phyloP scores from a whole-genome alignment of 305 asterid species.

The Fraxinus baroniana region DNA sequence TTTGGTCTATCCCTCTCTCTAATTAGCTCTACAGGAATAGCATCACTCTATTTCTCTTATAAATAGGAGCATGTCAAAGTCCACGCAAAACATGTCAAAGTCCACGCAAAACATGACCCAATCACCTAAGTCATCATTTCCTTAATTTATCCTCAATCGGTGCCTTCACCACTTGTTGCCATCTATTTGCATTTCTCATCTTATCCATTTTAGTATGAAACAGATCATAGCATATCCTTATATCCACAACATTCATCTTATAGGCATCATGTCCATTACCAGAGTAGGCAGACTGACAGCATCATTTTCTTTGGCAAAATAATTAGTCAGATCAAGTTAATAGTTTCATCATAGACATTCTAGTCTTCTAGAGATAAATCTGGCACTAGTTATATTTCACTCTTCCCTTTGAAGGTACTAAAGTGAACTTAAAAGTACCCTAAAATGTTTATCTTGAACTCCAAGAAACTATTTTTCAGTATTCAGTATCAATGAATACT shows the following conservation, averaged over 20 bases:
- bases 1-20: neutral
- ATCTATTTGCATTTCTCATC: neutral
- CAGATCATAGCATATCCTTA: neutral
- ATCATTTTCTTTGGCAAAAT: neutral
- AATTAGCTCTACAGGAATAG: neutral
- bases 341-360: conserved; percentile 1
- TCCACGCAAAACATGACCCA: neutral
- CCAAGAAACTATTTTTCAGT: neutral
- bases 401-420: neutral
- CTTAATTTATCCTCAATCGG: neutral
- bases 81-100: neutral
- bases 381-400: neutral
- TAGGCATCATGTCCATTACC: neutral
- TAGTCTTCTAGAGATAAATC: neutral
- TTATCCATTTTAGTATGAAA: neutral
- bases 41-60: neutral
- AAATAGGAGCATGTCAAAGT: neutral
- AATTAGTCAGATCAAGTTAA: neutral
- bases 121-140: neutral
- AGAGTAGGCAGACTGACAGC: conserved; percentile 8
- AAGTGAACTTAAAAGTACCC: conserved; percentile 8
- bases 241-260: neutral
- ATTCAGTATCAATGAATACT: neutral
- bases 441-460: neutral
- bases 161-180: neutral